phyloP scores from a whole-genome alignment of 1,139 yeast species.

The Pichia sp. region DNA sequence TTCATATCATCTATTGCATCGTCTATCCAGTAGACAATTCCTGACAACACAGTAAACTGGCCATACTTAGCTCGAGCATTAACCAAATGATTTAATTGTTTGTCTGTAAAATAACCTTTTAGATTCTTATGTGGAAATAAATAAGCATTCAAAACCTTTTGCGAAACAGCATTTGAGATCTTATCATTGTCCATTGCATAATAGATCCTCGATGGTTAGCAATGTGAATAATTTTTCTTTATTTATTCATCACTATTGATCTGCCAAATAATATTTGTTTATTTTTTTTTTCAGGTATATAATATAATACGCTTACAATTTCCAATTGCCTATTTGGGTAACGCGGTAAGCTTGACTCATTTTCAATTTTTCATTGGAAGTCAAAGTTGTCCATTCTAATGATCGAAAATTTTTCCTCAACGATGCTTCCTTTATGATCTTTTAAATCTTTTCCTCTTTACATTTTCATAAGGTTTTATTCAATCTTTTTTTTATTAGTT shows the following conservation, averaged over 20 bases:
- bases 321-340: constrained; percentile 11
- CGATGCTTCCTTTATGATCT: background rate
- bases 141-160: constrained; percentile 15
- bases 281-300: too few relatives aligned
- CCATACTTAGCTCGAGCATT: constrained; percentile 54
- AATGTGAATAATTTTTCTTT: too few relatives aligned
- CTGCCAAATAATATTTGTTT: too few relatives aligned
- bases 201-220: too few relatives aligned
- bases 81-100: constrained; percentile 12
- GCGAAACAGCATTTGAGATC: constrained; percentile 16
- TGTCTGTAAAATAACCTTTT: constrained; percentile 6
- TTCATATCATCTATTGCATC: constrained; percentile 2
- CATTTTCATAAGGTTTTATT: background rate
- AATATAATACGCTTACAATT: background rate
- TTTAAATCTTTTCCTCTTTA: background rate
- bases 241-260: too few relatives aligned
- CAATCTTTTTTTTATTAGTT: background rate
- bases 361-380: background rate
- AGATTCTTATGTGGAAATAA: constrained; percentile 7
- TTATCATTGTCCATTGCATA: too few relatives aligned
- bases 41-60: constrained; percentile 86
- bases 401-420: constrained; percentile 4
- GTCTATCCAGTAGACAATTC: constrained; percentile 40
- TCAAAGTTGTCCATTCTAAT: background rate
- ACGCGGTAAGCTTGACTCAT: constrained; percentile 18